These are phyloP conservation scores for Aspergillus tamarii DNA, from an alignment of 2,329 filamentous ascomycete species.

Conservation along the genomic window DNA sequence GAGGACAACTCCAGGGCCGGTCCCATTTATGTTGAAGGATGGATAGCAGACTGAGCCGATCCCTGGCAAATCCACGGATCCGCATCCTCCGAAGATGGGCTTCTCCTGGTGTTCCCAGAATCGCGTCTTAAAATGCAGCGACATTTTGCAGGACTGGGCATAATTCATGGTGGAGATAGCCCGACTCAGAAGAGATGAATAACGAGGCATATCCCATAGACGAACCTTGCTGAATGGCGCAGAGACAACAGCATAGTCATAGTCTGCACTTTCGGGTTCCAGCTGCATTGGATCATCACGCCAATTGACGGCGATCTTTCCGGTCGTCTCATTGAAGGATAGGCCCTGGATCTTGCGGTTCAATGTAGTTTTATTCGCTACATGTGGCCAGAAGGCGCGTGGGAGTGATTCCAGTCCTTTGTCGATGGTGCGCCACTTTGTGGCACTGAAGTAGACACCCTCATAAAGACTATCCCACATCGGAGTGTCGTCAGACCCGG, in stretches of 20 bases:
- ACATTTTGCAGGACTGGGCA: constrained; percentile 58
- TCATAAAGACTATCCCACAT: constrained; percentile 60
- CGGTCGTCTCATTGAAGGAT: constrained; percentile 52
- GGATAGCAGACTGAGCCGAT: constrained; percentile 42
- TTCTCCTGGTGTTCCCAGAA: constrained; percentile 59
- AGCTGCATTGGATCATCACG: constrained; percentile 45
- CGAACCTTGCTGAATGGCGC: constrained; percentile 67
- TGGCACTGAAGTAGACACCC: constrained; percentile 62
- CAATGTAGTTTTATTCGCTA: constrained; percentile 61
- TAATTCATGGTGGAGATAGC: constrained; percentile 56
- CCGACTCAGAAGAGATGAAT: constrained; percentile 53
- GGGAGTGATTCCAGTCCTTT: constrained; percentile 63
- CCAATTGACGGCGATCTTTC: constrained; percentile 64
- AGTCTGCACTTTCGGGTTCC: constrained; percentile 53
- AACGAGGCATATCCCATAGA: constrained; percentile 62
- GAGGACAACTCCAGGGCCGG: constrained; percentile 39
- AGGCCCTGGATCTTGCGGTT: constrained; percentile 62
- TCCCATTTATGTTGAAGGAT: constrained; percentile 40
- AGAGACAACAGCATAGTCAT: constrained; percentile 69
- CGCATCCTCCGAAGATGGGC: constrained; percentile 63
- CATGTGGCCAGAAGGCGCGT: constrained; percentile 63
- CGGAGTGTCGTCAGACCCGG: constrained; percentile 47
- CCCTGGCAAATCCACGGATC: constrained; percentile 32
- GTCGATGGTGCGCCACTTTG: constrained; percentile 67
- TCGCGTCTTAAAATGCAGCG: constrained; percentile 69